phyloP scores from a whole-genome alignment of 257 asterid genomes.

The Jacaranda copaia region DNA sequence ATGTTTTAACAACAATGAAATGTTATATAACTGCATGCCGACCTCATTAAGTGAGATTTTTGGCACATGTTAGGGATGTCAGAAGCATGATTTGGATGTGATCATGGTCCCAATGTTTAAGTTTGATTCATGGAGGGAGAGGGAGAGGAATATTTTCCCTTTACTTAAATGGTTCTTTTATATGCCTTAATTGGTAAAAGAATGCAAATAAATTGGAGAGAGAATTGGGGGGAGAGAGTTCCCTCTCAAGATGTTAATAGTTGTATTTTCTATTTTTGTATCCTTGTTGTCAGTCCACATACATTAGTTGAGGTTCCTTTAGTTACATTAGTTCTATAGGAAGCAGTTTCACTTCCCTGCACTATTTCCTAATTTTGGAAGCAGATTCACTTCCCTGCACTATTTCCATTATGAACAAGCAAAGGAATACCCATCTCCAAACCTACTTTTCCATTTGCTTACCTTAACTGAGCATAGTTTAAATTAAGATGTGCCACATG shows the following conservation, averaged over 20 bases:
- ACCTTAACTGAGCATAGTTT: slow-evolving; percentile 11
- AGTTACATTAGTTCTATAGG: neutral
- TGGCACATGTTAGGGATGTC: slow-evolving; percentile 6
- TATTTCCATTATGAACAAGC: neutral
- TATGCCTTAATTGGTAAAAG: neutral
- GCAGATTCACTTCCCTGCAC: neutral
- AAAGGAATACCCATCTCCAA: neutral
- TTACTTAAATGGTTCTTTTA: neutral
- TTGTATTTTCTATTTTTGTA: neutral
- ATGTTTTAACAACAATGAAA: no score
- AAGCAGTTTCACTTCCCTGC: neutral
- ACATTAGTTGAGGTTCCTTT: neutral
- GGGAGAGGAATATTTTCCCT: neutral
- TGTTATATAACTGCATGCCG: neutral
- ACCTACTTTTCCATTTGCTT: slow-evolving; percentile 5
- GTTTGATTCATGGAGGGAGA: neutral
- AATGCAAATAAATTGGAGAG: slow-evolving; percentile 15
- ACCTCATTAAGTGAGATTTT: slow-evolving; percentile 12
- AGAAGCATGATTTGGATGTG: slow-evolving; percentile 12
- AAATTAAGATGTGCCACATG: neutral
- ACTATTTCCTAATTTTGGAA: neutral
- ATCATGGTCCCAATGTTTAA: slow-evolving; percentile 2
- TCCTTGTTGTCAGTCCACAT: neutral
- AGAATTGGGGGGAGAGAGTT: neutral
- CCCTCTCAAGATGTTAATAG: neutral